A percentile compares a stretch with the other conserved stretches of the same genome.
Evolutionary conservation across 441 rosid genomes (phyloP).

Genomic region (Aleurites moluccanus): DNA sequence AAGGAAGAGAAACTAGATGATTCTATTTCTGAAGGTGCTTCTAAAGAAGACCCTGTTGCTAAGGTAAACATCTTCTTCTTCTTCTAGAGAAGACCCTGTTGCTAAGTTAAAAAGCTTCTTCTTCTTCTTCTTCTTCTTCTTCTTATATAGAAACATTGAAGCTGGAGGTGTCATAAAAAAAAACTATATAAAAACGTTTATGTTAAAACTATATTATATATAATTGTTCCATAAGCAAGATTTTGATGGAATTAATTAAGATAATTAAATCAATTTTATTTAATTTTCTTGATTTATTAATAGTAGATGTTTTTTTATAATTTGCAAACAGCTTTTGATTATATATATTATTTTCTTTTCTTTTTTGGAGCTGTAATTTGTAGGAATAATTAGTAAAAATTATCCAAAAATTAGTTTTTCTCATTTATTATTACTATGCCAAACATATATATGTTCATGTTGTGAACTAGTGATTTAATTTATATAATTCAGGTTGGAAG

Average conservation of each 20-base stretch:
- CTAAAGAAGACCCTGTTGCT: slow-evolving; percentile 20
- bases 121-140: too few relatives aligned
- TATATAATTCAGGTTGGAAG: slow-evolving; percentile 36
- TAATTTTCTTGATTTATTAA: neutral
- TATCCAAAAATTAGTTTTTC: neutral
- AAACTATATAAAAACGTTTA: too few relatives aligned
- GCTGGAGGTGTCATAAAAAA: too few relatives aligned
- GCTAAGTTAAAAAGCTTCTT: slow-evolving; percentile 24
- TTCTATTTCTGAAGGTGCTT: slow-evolving; percentile 19
- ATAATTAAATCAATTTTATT: neutral
- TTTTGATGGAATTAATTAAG: neutral
- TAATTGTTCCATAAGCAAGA: neutral
- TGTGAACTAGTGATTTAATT: too few relatives aligned
- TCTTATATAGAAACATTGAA: too few relatives aligned
- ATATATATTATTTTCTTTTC: too few relatives aligned
- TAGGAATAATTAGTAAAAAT: too few relatives aligned
- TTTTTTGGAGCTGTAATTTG: too few relatives aligned
- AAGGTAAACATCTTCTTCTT: slow-evolving; percentile 24
- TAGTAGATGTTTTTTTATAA: neutral
- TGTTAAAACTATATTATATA: too few relatives aligned
- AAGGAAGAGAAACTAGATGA: slow-evolving; percentile 28
- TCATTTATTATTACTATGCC: neutral
- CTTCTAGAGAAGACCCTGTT: slow-evolving; percentile 20
- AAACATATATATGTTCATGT: neutral
- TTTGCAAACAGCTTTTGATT: too few relatives aligned